Conservation (phyloP, 768 basidiomycete genomes). For the Candolleomyces eurysporus region DNA sequence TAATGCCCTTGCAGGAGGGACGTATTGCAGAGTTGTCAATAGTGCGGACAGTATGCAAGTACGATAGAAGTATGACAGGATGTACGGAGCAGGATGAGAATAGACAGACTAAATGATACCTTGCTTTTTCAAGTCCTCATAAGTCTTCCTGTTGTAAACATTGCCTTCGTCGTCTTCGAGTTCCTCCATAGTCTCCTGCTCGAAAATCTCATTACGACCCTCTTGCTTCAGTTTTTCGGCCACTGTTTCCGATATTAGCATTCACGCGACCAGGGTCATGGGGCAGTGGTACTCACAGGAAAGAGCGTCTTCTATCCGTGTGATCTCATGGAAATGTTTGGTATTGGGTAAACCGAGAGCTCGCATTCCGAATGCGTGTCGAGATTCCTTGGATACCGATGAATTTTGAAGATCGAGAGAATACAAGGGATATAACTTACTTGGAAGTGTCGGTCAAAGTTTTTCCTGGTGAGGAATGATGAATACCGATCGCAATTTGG, state of each 20-base stretch:
- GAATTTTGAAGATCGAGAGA: conserved; percentile 14
- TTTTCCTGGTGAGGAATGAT: conserved; percentile 58
- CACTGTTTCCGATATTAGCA: conserved; percentile 45
- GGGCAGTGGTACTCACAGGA: conserved; percentile 58
- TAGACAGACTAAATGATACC: conserved; percentile 65
- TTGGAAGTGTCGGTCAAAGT: conserved; percentile 95
- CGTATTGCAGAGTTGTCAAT: too few species aligned
- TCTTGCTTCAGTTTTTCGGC: conserved; percentile 97
- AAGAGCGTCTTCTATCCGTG: conserved; percentile 93
- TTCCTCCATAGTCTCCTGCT: conserved; percentile 96
- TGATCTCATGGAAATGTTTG: conserved; percentile 99
- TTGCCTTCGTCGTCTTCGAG: conserved; percentile 98
- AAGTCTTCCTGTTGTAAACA: conserved; percentile 98
- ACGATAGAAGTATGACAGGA: neutral
- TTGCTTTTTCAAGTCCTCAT: conserved; percentile 95
- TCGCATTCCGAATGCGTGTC: conserved; percentile 98
- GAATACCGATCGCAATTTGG: conserved; percentile 6
- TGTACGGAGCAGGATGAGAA: conserved; percentile 7
- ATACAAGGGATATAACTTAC: conserved; percentile 29
- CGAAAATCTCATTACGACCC: conserved; percentile 90
- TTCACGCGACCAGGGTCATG: neutral
- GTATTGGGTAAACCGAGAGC: conserved; percentile 96
- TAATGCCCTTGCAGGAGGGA: too few species aligned
- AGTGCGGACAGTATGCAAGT: neutral
- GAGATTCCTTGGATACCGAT: conserved; percentile 64